A percentile compares a stretch with the other conserved stretches of the same genome.
phyloP scores from a whole-genome alignment of 1,284 basidiomycete genomes.

The Kalmanozyma brasiliensis region DNA sequence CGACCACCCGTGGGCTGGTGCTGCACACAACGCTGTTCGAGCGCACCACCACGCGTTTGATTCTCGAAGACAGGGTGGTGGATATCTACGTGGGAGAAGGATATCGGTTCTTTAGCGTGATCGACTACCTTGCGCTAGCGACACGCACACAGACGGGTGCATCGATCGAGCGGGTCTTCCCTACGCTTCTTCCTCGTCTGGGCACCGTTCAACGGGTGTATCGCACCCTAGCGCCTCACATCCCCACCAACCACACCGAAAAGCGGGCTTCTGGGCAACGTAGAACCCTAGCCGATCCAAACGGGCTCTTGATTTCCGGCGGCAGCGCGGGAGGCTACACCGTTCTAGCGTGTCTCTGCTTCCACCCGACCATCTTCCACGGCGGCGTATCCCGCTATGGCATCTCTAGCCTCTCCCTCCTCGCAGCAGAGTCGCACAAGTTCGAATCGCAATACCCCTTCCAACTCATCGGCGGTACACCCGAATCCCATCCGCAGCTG shows the following conservation, averaged over 20 bases:
- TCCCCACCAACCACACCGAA: slow-evolving; percentile 9
- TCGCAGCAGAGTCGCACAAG: slow-evolving; percentile 74
- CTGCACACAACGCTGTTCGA: background rate
- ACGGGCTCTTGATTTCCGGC: slow-evolving; percentile 41
- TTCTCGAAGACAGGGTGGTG: slow-evolving; percentile 56
- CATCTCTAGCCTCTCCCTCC: slow-evolving; percentile 23
- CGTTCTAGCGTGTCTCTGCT: slow-evolving; percentile 71
- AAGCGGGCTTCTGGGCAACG: background rate
- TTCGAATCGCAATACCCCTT: slow-evolving; percentile 74
- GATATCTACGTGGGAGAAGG: slow-evolving; percentile 57
- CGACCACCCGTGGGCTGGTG: slow-evolving; percentile 40
- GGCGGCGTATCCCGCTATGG: slow-evolving; percentile 44
- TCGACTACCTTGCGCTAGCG: slow-evolving; percentile 54
- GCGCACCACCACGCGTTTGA: slow-evolving; percentile 10
- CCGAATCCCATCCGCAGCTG: slow-evolving; percentile 70
- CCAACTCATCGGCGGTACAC: slow-evolving; percentile 74
- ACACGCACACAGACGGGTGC: slow-evolving; percentile 8
- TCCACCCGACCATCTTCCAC: slow-evolving; percentile 37
- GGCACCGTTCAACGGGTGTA: slow-evolving; percentile 34
- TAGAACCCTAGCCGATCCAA: slow-evolving; percentile 21
- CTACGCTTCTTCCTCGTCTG: slow-evolving; percentile 45
- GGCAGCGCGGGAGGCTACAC: slow-evolving; percentile 75
- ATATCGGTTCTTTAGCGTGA: slow-evolving; percentile 47
- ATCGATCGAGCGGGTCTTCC: slow-evolving; percentile 16
- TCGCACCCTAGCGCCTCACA: slow-evolving; percentile 19